phyloP scores from a whole-genome alignment of 306 rosid genomes.

The Pterocarpus macrocarpus region DNA sequence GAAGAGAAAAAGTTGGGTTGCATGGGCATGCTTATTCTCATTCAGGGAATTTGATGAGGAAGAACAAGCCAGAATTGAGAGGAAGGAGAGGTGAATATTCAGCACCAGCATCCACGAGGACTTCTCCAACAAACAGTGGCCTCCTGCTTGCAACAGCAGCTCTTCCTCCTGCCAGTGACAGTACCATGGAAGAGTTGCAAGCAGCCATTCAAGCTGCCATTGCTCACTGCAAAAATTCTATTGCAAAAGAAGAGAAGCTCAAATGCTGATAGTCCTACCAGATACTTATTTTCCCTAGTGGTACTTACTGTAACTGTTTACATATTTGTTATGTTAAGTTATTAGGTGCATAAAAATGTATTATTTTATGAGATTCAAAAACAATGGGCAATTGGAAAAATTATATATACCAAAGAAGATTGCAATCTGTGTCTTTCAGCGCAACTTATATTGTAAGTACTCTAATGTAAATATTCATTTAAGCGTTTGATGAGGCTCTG shows the following conservation, averaged over 20 bases:
- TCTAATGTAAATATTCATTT: not conserved
- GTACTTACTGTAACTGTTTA: conserved; percentile 33
- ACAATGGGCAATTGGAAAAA: not conserved
- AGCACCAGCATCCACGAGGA: conserved; percentile 96
- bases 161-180: conserved; percentile 68
- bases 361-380: conserved; percentile 15
- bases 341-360: conserved; percentile 19
- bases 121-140: conserved; percentile 94
- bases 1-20: conserved; percentile 61
- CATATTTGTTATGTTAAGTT: conserved; percentile 35
- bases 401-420: not conserved
- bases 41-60: conserved; percentile 72
- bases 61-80: conserved; percentile 59
- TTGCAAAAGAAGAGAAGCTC: conserved; percentile 70
- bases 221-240: conserved; percentile 97
- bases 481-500: not conserved
- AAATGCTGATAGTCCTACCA: conserved; percentile 41
- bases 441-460: not conserved
- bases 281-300: conserved; percentile 16
- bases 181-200: conserved; percentile 97
- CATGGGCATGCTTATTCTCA: conserved; percentile 68
- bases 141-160: conserved; percentile 63
- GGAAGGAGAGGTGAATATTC: conserved; percentile 81
- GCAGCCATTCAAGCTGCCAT: conserved; percentile 99
- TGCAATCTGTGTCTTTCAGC: conserved; percentile 1